Percentiles rank a stretch among this genome's conserved stretches.
These are phyloP conservation scores for Cornus kousa DNA, from an alignment of 148 eudicot species.

Conservation along the genomic window DNA sequence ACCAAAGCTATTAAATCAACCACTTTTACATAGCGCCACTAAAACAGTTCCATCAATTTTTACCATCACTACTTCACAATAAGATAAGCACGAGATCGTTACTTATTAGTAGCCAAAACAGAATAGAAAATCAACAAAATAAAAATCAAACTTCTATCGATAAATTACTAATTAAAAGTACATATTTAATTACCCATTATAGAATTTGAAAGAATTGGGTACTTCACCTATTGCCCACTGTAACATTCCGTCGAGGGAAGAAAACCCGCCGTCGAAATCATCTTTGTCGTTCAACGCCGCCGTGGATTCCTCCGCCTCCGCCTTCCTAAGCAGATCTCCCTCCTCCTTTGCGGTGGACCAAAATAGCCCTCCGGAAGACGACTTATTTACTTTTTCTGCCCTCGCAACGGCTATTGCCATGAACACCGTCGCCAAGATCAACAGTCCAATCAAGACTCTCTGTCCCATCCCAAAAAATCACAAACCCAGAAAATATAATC, in stretches of 20 bases:
- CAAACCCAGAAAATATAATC: too few relatives aligned
- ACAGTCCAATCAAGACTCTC: neutral
- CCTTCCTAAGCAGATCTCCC: conserved; percentile 42
- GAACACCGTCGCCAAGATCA: neutral
- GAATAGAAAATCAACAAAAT: too few relatives aligned
- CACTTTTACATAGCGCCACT: too few relatives aligned
- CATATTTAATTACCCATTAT: too few relatives aligned
- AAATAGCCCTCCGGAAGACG: conserved; percentile 42
- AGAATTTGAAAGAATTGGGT: neutral
- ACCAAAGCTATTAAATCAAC: too few relatives aligned
- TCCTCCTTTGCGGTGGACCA: conserved; percentile 62
- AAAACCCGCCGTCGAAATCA: conserved; percentile 80
- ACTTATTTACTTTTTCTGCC: conserved; percentile 50
- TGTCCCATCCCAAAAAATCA: neutral
- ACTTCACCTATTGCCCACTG: conserved; percentile 90
- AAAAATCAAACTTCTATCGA: too few relatives aligned
- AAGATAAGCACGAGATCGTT: neutral
- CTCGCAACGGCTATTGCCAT: conserved; percentile 21
- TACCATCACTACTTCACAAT: neutral
- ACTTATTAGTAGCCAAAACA: too few relatives aligned
- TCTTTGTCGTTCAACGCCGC: conserved; percentile 39
- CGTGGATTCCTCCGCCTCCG: conserved; percentile 41
- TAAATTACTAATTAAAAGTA: too few relatives aligned
- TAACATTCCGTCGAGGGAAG: conserved; percentile 88
- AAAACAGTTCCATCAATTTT: too few relatives aligned